phyloP scores from a whole-genome alignment of 2,329 filamentous ascomycete species.

The Fusarium subtropicale region DNA sequence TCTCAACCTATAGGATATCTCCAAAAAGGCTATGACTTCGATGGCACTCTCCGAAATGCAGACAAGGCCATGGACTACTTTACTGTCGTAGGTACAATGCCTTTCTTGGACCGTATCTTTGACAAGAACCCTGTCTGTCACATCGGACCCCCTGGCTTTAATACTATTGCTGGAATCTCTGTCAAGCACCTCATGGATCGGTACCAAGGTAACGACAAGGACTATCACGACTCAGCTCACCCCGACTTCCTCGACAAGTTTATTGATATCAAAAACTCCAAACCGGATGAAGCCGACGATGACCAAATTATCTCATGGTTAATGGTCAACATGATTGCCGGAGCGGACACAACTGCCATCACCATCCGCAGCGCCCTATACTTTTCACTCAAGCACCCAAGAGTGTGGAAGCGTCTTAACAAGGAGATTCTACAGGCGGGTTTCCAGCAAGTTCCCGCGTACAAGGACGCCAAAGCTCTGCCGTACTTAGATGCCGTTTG shows the following conservation, averaged over 20 bases:
- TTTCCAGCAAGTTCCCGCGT: slow-evolving; percentile 21
- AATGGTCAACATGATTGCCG: slow-evolving; percentile 49
- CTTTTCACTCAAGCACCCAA: slow-evolving; percentile 37
- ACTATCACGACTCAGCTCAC: slow-evolving; percentile 37
- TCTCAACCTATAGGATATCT: neutral
- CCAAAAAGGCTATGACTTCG: neutral
- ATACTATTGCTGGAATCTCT: slow-evolving; percentile 46
- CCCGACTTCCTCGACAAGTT: slow-evolving; percentile 57
- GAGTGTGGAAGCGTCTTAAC: slow-evolving; percentile 32
- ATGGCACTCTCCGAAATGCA: neutral
- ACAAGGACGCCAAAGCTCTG: slow-evolving; percentile 31
- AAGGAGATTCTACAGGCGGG: slow-evolving; percentile 29
- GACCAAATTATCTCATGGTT: slow-evolving; percentile 53
- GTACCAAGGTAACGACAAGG: slow-evolving; percentile 46
- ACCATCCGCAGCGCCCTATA: slow-evolving; percentile 43
- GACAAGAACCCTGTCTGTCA: slow-evolving; percentile 45
- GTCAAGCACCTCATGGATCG: slow-evolving; percentile 48
- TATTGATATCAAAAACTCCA: slow-evolving; percentile 52
- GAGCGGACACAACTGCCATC: slow-evolving; percentile 43
- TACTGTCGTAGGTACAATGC: neutral
- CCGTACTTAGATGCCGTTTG: slow-evolving; percentile 54
- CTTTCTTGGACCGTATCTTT: neutral
- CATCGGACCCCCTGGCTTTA: slow-evolving; percentile 51
- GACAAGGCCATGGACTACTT: neutral
- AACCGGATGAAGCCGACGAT: slow-evolving; percentile 52